Percentiles rank a stretch among this genome's conserved stretches.
Conservation (phyloP, 208 protist species). For the Crithidia expoeki region DNA sequence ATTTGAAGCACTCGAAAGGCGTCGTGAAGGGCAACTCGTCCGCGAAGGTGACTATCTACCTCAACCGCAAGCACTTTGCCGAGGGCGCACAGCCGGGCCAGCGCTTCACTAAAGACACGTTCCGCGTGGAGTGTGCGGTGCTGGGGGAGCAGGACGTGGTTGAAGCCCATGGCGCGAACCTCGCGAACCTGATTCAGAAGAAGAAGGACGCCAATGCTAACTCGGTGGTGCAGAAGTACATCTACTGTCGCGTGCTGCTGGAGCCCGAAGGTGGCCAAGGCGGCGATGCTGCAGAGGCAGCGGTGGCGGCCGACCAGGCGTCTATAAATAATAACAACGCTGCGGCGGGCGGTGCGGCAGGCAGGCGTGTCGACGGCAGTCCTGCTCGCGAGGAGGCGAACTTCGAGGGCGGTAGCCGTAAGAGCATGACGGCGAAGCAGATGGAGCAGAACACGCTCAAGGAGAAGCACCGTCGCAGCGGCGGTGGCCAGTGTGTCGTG, state of each 20-base stretch:
- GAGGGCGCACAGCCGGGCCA: constrained; percentile 15
- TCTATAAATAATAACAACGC: neutral
- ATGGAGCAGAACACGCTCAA: constrained; percentile 38
- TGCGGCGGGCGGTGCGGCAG: neutral
- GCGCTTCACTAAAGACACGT: constrained; percentile 62
- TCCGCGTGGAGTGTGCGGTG: constrained; percentile 75
- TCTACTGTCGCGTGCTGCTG: constrained; percentile 49
- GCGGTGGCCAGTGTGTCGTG: constrained; percentile 1
- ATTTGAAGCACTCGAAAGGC: constrained; percentile 81
- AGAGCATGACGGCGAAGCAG: constrained; percentile 31
- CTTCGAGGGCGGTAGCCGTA: constrained; percentile 1
- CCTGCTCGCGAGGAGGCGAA: constrained; percentile 1
- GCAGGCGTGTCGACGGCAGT: constrained; percentile 3
- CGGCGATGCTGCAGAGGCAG: neutral
- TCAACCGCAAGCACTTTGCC: constrained; percentile 51
- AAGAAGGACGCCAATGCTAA: constrained; percentile 52
- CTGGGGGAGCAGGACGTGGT: constrained; percentile 62
- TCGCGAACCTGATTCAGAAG: constrained; percentile 68
- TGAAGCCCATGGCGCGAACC: constrained; percentile 60
- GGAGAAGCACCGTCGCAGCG: constrained; percentile 93
- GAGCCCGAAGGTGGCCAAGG: constrained; percentile 22
- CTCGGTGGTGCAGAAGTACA: constrained; percentile 54
- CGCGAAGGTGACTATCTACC: constrained; percentile 57
- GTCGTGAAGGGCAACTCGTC: constrained; percentile 69
- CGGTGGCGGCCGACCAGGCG: neutral